These are phyloP conservation scores for Leccinum fibrillosum DNA, from an alignment of 768 basidiomycete genomes.

Conservation along the genomic window DNA sequence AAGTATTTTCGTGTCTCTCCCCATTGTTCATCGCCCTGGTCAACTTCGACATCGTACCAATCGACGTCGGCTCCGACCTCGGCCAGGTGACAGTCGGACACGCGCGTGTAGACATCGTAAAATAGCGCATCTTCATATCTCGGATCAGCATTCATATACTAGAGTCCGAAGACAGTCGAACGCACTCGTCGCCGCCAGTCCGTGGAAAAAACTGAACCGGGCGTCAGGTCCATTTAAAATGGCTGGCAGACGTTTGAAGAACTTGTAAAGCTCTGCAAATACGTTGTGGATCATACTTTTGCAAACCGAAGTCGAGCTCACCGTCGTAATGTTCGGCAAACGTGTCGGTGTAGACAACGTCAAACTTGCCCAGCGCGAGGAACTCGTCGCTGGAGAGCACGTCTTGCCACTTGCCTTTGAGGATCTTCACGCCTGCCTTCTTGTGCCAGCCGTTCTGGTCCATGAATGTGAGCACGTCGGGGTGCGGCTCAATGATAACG, in stretches of 20 bases:
- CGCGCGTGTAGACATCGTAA: slow-evolving; percentile 86
- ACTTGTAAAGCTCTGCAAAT: slow-evolving; percentile 58
- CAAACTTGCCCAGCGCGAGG: slow-evolving; percentile 71
- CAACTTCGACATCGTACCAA: slow-evolving; percentile 83
- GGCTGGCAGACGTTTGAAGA: slow-evolving; percentile 79
- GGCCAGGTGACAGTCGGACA: slow-evolving; percentile 83
- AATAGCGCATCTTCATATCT: slow-evolving; percentile 68
- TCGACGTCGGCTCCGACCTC: slow-evolving; percentile 73
- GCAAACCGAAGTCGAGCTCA: slow-evolving; percentile 20
- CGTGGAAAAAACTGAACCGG: slow-evolving; percentile 95
- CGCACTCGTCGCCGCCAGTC: slow-evolving; percentile 91
- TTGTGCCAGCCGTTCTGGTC: slow-evolving; percentile 72
- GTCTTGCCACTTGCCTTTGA: slow-evolving; percentile 96
- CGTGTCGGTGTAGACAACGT: slow-evolving; percentile 88
- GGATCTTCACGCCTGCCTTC: slow-evolving; percentile 69
- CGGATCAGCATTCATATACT: not conserved
- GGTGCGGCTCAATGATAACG: slow-evolving; percentile 92
- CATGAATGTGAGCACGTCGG: slow-evolving; percentile 86
- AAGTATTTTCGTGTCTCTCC: slow-evolving; percentile 76
- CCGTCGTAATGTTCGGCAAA: slow-evolving; percentile 85
- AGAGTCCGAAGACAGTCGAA: slow-evolving; percentile 2
- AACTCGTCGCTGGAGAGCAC: slow-evolving; percentile 60
- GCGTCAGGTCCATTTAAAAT: slow-evolving; percentile 71
- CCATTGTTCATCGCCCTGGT: slow-evolving; percentile 61
- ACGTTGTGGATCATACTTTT: not conserved